Evolutionary conservation across 805 yeast species (phyloP), one percentile per base, ranked within the genome.

Genomic region (Yarrowia bubula): DNA sequence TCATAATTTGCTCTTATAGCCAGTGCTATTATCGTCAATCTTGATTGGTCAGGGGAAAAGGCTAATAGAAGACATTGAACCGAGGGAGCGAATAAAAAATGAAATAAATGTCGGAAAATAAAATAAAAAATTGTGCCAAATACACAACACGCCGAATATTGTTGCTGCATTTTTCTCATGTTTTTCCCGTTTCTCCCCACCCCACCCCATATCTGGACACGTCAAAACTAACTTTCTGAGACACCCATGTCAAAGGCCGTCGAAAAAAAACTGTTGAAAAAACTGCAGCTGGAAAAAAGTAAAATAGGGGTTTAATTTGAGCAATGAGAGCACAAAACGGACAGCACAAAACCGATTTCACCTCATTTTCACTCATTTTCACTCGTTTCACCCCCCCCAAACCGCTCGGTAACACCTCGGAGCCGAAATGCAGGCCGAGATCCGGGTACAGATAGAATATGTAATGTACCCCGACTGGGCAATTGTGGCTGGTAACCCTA

Each of bases 401-500:
- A n/a, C n/a, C n/a, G n/a, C n/a, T 48, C 39, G 48, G 48, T 33
- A 22, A n/a, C 5, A 22, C 8, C 3, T 44, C 48, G 48, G 48
- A 44, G 35, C 50, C 50, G 50, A 46, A 28, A 46, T 46, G 50
- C 50, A 46, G 50, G 11, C 50, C 51, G 53, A 47, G 53, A 47
- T 47, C 53, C 53, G 53, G 53, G 53, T 47, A 32, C 38, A 15
- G 28, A 22, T 22, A 5, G 5, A 5, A 22, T 22, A 22, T 22
- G 14, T 10, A n/a, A n/a, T 47, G 53, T 38, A 46, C 14, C 22
- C n/a, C 15, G 11, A 28, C 48, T 14, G 14, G 4, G 8, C n/a
- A n/a, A n/a, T 28, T 46, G 51, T 46, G 51, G 51, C 51, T 46
- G 51, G 37, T 46, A 8, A 15, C 51, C 51, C 51, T 28, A n/a